Conservation (phyloP, 2,329 filamentous ascomycete species). For the Cephalotrichum gorgonifer region DNA sequence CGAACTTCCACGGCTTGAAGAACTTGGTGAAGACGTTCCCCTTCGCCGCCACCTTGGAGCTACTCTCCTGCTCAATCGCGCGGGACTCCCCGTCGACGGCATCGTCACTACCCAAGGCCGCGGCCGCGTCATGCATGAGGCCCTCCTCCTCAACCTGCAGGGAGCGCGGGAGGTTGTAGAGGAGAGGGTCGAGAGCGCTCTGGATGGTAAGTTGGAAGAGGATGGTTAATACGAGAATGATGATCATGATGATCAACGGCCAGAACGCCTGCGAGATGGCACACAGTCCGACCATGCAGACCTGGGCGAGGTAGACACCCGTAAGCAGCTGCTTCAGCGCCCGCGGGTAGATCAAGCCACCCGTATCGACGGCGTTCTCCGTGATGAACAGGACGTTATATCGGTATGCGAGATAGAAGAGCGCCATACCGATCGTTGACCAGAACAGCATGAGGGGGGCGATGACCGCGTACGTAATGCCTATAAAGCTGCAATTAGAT, state of each 20-base stretch:
- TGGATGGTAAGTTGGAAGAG: conserved; percentile 68
- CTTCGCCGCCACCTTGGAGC: conserved; percentile 24
- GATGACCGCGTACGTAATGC: conserved; percentile 73
- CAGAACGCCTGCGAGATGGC: conserved; percentile 56
- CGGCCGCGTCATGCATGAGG: conserved; percentile 19
- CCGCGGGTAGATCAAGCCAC: conserved; percentile 77
- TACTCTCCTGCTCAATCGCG: conserved; percentile 9
- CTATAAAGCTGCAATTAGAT: conserved; percentile 15
- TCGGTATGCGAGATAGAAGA: conserved; percentile 77
- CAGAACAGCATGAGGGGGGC: conserved; percentile 76
- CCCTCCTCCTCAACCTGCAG: conserved; percentile 29
- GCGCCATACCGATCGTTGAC: conserved; percentile 61
- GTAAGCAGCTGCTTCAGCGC: conserved; percentile 79
- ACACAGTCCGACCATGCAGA: conserved; percentile 76
- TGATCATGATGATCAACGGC: conserved; percentile 63
- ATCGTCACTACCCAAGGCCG: conserved; percentile 9
- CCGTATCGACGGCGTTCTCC: conserved; percentile 72
- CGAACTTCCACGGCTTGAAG: conserved; percentile 67
- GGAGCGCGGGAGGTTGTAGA: conserved; percentile 61
- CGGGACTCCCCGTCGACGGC: conserved; percentile 18
- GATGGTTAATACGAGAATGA: conserved; percentile 65
- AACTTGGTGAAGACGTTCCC: conserved; percentile 39
- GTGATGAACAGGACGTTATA: conserved; percentile 82
- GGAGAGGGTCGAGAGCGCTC: conserved; percentile 58
- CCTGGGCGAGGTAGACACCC: conserved; percentile 69